Conservation (phyloP, 192 early-diverging fungal genomes). For the Coemansia sp. region DNA sequence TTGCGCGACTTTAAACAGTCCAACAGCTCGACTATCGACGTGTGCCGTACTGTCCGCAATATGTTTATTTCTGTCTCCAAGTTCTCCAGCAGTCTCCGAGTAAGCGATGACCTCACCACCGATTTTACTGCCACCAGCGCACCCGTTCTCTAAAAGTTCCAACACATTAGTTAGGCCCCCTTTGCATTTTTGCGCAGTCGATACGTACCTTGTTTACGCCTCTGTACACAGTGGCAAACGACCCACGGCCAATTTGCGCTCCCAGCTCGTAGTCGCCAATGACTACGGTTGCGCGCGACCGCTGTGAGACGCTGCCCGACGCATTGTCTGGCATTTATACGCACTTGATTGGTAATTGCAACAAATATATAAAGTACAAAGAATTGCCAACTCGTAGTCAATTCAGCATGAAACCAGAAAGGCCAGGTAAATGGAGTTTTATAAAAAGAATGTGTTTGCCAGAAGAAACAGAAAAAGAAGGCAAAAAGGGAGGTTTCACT, state of each 20-base stretch:
- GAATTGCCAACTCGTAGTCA: background rate
- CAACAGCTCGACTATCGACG: constrained; percentile 82
- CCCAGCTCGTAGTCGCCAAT: constrained; percentile 79
- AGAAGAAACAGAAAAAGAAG: background rate
- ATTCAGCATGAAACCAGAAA: constrained; percentile 12
- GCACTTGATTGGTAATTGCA: background rate
- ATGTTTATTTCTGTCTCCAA: constrained; percentile 95
- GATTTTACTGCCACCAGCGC: constrained; percentile 86
- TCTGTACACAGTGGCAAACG: constrained; percentile 92
- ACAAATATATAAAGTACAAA: background rate
- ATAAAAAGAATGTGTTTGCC: background rate
- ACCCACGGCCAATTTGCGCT: constrained; percentile 88
- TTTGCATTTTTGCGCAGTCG: background rate
- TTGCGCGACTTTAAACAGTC: constrained; percentile 90
- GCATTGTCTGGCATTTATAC: constrained; percentile 42
- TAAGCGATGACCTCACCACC: constrained; percentile 83
- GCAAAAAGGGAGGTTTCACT: background rate
- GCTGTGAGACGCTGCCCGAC: constrained; percentile 23
- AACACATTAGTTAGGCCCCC: background rate
- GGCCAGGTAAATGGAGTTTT: background rate
- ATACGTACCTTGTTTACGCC: constrained; percentile 64
- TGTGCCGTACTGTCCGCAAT: constrained; percentile 78
- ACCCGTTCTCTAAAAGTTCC: constrained; percentile 49
- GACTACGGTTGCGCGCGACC: constrained; percentile 49
- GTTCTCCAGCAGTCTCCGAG: constrained; percentile 87